Evolutionary conservation across 192 early-diverging fungal genomes (phyloP).

Genomic region (Backusella macrospora): DNA sequence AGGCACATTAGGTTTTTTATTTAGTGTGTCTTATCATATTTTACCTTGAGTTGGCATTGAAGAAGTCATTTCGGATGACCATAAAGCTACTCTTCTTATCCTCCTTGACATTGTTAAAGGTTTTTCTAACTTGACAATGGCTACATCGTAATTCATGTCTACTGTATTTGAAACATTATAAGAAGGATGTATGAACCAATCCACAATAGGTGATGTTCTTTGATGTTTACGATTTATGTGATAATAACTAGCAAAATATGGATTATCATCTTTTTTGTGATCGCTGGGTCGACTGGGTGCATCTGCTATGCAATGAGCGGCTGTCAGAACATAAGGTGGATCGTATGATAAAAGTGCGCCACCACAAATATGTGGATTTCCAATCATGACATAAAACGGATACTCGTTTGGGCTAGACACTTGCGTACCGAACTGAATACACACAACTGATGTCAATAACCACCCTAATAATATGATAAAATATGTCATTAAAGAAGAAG

Average conservation of each 20-base stretch:
- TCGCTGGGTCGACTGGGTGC: neutral
- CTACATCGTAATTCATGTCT: constrained; percentile 35
- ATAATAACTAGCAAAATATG: constrained; percentile 35
- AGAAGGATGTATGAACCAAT: constrained; percentile 36
- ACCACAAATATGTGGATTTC: constrained; percentile 39
- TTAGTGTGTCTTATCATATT: neutral
- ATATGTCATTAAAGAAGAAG: constrained; percentile 16
- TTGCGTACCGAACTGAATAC: constrained; percentile 25
- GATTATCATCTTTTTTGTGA: neutral
- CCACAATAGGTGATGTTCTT: neutral
- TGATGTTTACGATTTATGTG: constrained; percentile 24
- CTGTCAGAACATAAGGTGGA: constrained; percentile 34
- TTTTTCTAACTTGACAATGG: constrained; percentile 23
- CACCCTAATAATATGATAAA: neutral
- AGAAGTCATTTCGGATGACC: neutral
- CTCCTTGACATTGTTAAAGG: constrained; percentile 21
- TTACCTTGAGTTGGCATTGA: constrained; percentile 19
- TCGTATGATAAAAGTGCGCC: constrained; percentile 31
- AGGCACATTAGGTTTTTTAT: neutral
- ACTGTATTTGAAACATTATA: constrained; percentile 19
- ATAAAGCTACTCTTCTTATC: constrained; percentile 24
- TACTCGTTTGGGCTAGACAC: constrained; percentile 28
- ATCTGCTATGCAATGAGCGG: constrained; percentile 36
- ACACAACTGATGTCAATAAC: neutral
- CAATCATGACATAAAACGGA: constrained; percentile 31